Evolutionary conservation across 2,329 filamentous ascomycete genomes (phyloP).

Genomic region (Mycogone perniciosa): DNA sequence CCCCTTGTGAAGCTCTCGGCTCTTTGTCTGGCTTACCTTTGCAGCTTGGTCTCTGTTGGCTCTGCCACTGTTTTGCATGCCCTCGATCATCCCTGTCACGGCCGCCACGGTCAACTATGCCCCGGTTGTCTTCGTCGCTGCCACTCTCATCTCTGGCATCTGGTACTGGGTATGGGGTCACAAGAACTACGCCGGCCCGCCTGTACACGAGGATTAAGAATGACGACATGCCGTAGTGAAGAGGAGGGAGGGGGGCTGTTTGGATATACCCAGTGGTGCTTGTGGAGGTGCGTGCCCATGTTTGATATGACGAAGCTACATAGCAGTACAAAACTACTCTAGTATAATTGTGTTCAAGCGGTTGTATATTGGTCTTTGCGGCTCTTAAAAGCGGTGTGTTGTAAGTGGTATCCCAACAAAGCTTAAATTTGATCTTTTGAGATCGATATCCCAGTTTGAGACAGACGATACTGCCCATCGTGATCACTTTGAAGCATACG

Average conservation of each 20-base stretch:
- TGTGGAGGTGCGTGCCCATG: not conserved
- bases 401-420: no score
- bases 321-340: no score
- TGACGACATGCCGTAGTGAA: not conserved
- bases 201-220: constrained; percentile 34
- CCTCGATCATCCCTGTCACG: constrained; percentile 54
- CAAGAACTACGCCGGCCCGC: constrained; percentile 61
- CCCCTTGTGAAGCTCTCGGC: constrained; percentile 8
- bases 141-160: constrained; percentile 50
- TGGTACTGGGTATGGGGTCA: constrained; percentile 69
- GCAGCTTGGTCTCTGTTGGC: constrained; percentile 61
- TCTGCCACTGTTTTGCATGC: constrained; percentile 71
- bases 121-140: constrained; percentile 65
- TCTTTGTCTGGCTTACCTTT: constrained; percentile 1
- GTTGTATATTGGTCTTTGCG: no score
- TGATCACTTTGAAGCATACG: no score
- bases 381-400: no score
- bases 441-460: no score
- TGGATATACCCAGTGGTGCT: constrained; percentile 2
- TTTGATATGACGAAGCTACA: not conserved
- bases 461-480: no score
- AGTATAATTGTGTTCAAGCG: no score
- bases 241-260: not conserved
- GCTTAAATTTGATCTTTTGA: no score
- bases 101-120: constrained; percentile 63